phyloP scores from a whole-genome alignment of 2,329 filamentous ascomycete species.

The Pestalotiopsis sp. region DNA sequence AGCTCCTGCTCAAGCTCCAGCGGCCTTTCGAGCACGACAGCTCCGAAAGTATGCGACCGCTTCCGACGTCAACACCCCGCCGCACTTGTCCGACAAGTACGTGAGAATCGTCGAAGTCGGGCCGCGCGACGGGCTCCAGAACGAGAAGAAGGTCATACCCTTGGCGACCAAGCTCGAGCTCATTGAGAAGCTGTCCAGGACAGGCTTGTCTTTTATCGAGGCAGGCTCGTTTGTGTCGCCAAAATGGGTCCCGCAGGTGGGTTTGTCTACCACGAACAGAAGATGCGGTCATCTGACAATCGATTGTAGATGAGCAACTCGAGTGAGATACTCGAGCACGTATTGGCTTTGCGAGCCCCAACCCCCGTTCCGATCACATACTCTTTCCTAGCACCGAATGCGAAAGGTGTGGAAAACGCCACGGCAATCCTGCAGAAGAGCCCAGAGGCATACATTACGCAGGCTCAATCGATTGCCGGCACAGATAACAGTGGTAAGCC shows the following conservation, averaged over 20 bases:
- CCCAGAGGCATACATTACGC: constrained; percentile 51
- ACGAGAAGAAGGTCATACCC: constrained; percentile 62
- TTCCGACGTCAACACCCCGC: constrained; percentile 27
- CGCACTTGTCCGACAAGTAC: constrained; percentile 25
- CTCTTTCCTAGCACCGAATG: constrained; percentile 80
- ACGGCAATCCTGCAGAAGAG: constrained; percentile 54
- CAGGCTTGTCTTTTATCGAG: constrained; percentile 65
- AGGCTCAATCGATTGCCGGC: constrained; percentile 44
- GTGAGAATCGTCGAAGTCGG: constrained; percentile 66
- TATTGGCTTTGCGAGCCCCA: constrained; percentile 60
- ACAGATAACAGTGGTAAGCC: constrained; percentile 44
- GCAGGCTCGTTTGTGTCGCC: constrained; percentile 69
- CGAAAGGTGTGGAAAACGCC: constrained; percentile 70
- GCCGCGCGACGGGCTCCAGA: constrained; percentile 71
- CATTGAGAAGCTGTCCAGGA: constrained; percentile 56
- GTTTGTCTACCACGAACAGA: neutral
- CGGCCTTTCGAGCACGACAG: constrained; percentile 15
- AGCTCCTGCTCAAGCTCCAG: neutral
- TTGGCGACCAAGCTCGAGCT: constrained; percentile 65
- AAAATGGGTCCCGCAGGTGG: constrained; percentile 68
- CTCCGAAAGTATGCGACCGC: constrained; percentile 32
- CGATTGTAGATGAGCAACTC: constrained; percentile 77
- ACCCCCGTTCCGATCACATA: constrained; percentile 66
- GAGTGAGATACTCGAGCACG: constrained; percentile 70
- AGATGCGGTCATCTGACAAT: constrained; percentile 16